Percentiles rank a stretch among this genome's conserved stretches.
Conservation (phyloP, 1,284 basidiomycete species). For the Stereum hirsutum region DNA sequence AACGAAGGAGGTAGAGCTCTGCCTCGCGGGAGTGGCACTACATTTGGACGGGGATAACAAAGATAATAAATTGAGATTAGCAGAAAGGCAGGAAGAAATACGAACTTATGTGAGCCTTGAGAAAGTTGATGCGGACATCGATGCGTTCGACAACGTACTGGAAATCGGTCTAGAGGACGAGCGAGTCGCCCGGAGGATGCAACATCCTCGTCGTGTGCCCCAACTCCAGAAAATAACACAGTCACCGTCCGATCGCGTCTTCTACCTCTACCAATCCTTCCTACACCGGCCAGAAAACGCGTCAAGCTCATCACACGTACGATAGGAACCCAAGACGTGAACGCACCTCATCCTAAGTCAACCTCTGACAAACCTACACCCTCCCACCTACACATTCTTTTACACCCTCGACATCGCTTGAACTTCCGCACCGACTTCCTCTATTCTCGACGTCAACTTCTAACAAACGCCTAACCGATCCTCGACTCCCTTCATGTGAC, state of each 20-base stretch:
- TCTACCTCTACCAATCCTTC: constrained; percentile 73
- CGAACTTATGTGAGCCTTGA: constrained; percentile 70
- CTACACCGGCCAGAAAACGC: too few relatives aligned
- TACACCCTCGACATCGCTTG: constrained; percentile 76
- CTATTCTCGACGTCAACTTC: constrained; percentile 55
- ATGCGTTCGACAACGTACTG: constrained; percentile 90
- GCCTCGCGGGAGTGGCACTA: constrained; percentile 87
- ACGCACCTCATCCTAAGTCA: constrained; percentile 78
- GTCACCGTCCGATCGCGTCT: constrained; percentile 64
- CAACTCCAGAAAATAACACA: constrained; percentile 89
- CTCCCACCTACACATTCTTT: constrained; percentile 80
- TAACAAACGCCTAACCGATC: constrained; percentile 74
- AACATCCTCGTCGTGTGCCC: constrained; percentile 86
- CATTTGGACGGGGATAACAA: not conserved
- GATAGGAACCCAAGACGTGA: constrained; percentile 11
- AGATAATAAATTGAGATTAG: not conserved
- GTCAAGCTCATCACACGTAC: too few relatives aligned
- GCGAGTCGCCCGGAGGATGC: constrained; percentile 84
- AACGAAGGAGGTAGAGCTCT: constrained; percentile 85
- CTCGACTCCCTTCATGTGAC: constrained; percentile 68
- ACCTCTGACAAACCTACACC: constrained; percentile 84
- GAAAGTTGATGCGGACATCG: constrained; percentile 85
- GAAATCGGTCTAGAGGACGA: constrained; percentile 85
- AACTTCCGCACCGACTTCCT: constrained; percentile 67
- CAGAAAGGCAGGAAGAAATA: too few relatives aligned